These are phyloP conservation scores for Podospora pseudopauciseta DNA, from an alignment of 495 filamentous ascomycete genomes.

Conservation along the genomic window DNA sequence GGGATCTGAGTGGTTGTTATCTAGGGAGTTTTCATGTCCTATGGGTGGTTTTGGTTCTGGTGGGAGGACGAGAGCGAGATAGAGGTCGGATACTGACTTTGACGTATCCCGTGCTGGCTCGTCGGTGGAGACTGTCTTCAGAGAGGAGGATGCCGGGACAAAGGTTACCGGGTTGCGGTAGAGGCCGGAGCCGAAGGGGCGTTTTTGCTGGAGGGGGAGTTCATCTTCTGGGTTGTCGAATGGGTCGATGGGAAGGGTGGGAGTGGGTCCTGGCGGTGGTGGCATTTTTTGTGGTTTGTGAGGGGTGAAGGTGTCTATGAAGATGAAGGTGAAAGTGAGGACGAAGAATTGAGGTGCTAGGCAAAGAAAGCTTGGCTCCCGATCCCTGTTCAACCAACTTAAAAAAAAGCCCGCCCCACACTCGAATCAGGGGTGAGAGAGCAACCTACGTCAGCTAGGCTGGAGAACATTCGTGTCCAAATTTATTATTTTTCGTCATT, in stretches of 20 bases:
- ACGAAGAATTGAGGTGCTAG: neutral
- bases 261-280: constrained; percentile 9
- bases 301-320: neutral
- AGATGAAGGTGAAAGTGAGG: neutral
- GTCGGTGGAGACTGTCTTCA: constrained; percentile 37
- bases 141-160: constrained; percentile 60
- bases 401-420: constrained; percentile 2
- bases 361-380: neutral
- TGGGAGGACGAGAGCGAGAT: constrained; percentile 54
- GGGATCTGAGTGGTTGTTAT: neutral
- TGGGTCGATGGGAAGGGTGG: neutral
- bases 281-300: neutral
- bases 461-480: neutral
- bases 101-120: too few relatives aligned
- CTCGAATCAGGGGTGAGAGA: constrained; percentile 11
- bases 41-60: neutral
- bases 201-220: constrained; percentile 66
- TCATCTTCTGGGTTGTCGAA: constrained; percentile 23
- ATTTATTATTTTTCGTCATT: neutral
- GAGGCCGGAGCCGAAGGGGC: constrained; percentile 75
- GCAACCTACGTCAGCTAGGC: constrained; percentile 16
- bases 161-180: constrained; percentile 73
- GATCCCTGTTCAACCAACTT: constrained; percentile 8
- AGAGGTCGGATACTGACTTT: constrained; percentile 55
- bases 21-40: neutral